Percentiles rank a stretch among this genome's conserved stretches.
Evolutionary conservation across 352 stramenopile species (phyloP).

Genomic region (Phytophthora cryptogea): DNA sequence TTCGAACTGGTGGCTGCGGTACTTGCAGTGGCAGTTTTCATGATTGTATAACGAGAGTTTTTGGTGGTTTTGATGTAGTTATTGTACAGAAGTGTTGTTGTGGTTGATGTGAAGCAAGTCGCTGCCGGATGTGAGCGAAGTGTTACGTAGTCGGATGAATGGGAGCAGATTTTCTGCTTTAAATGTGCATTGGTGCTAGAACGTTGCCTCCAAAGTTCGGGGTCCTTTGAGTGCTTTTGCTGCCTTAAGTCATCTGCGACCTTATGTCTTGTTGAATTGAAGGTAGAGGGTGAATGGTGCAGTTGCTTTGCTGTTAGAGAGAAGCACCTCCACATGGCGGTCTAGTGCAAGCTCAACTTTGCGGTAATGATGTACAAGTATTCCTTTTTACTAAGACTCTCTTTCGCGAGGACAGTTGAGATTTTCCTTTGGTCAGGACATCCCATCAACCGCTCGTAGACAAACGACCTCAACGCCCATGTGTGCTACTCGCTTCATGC

Average conservation of each 20-base stretch:
- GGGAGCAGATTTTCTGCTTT: too few relatives aligned
- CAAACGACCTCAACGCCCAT: conserved; percentile 8
- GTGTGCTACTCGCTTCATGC: neutral
- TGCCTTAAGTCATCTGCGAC: neutral
- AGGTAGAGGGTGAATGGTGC: neutral
- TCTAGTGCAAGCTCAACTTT: neutral
- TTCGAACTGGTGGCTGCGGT: neutral
- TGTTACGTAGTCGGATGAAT: too few relatives aligned
- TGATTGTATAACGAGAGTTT: neutral
- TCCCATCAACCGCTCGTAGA: neutral
- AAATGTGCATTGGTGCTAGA: too few relatives aligned
- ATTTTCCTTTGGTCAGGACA: conserved; percentile 9
- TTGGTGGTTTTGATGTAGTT: neutral
- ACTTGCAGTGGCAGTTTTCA: neutral
- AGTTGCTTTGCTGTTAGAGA: conserved; percentile 11
- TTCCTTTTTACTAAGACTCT: neutral
- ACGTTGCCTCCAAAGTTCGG: too few relatives aligned
- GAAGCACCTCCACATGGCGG: conserved; percentile 7
- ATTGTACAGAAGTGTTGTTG: neutral
- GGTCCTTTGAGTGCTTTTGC: neutral
- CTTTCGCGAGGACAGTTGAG: conserved; percentile 14
- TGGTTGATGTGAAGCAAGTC: neutral
- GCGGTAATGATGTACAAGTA: neutral
- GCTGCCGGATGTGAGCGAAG: too few relatives aligned
- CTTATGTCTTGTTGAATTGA: neutral